phyloP scores from a whole-genome alignment of 805 yeast species.

The Teunomyces aglyptinius region DNA sequence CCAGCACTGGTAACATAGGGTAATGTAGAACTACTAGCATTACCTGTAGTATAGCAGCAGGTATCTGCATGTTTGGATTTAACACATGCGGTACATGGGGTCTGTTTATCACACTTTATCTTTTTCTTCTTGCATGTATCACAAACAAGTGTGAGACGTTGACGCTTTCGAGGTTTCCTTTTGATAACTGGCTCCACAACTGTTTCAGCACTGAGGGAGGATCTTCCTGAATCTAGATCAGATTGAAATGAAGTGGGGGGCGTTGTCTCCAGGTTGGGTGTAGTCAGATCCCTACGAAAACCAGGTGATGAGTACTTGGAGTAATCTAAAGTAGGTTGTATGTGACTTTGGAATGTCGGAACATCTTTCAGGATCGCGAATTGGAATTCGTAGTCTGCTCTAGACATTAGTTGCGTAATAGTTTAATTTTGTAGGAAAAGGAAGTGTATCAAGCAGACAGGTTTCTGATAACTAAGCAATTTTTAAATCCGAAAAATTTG shows the following conservation, averaged over 20 bases:
- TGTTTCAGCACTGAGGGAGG: background rate
- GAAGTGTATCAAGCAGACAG: background rate
- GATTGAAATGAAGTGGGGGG: background rate
- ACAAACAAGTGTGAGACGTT: slow-evolving; percentile 17
- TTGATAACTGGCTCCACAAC: background rate
- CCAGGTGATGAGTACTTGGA: background rate
- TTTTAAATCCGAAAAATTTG: slow-evolving; percentile 1
- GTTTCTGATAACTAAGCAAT: background rate
- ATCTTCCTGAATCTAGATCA: background rate
- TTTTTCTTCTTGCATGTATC: slow-evolving; percentile 21
- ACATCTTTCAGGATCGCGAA: background rate
- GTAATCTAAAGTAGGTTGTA: background rate
- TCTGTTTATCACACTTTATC: slow-evolving; percentile 21
- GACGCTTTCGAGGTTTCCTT: slow-evolving; percentile 8
- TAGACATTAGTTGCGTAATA: background rate
- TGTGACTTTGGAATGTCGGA: background rate
- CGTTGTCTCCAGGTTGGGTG: background rate
- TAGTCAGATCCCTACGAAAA: background rate
- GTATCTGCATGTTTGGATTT: slow-evolving; percentile 8
- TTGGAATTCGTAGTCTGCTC: background rate
- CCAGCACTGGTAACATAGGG: slow-evolving; percentile 7
- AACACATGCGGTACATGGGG: slow-evolving; percentile 16
- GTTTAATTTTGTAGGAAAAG: background rate
- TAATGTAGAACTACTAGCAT: background rate
- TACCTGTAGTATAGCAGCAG: slow-evolving; percentile 7